Conservation (phyloP, 768 basidiomycete species). For the Termitomyces sp. region DNA sequence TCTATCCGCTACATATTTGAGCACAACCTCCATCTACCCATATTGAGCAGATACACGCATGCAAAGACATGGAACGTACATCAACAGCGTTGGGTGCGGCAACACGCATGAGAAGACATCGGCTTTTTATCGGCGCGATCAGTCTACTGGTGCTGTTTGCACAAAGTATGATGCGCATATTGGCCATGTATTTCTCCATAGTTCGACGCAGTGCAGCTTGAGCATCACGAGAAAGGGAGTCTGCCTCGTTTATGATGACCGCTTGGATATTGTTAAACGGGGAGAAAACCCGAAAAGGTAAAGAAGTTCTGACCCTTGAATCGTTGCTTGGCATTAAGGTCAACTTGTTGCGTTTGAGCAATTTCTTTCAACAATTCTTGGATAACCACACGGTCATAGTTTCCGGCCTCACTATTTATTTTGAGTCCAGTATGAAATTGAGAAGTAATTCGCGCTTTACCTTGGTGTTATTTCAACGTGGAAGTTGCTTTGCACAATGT, state of each 20-base stretch:
- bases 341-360: slow-evolving; percentile 97
- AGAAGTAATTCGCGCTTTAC: slow-evolving; percentile 32
- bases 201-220: slow-evolving; percentile 95
- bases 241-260: slow-evolving; percentile 98
- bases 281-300: background rate
- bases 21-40: slow-evolving; percentile 70
- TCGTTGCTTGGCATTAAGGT: slow-evolving; percentile 88
- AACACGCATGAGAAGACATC: slow-evolving; percentile 90
- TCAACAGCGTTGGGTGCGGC: slow-evolving; percentile 79
- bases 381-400: slow-evolving; percentile 90
- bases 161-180: slow-evolving; percentile 94
- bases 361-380: slow-evolving; percentile 98
- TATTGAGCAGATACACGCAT: background rate
- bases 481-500: slow-evolving; percentile 95
- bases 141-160: slow-evolving; percentile 93
- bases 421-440: background rate
- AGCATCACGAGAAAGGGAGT: slow-evolving; percentile 90
- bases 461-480: slow-evolving; percentile 98
- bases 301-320: slow-evolving; percentile 73
- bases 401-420: slow-evolving; percentile 83
- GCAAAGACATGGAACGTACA: slow-evolving; percentile 32
- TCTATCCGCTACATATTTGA: slow-evolving; percentile 73
- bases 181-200: slow-evolving; percentile 99
- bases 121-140: slow-evolving; percentile 94
- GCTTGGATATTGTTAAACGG: slow-evolving; percentile 38